A percentile compares a stretch with the other conserved stretches of the same genome.
Evolutionary conservation across 371 early-diverging fungal species (phyloP).

Genomic region (Parasitella parasitica): DNA sequence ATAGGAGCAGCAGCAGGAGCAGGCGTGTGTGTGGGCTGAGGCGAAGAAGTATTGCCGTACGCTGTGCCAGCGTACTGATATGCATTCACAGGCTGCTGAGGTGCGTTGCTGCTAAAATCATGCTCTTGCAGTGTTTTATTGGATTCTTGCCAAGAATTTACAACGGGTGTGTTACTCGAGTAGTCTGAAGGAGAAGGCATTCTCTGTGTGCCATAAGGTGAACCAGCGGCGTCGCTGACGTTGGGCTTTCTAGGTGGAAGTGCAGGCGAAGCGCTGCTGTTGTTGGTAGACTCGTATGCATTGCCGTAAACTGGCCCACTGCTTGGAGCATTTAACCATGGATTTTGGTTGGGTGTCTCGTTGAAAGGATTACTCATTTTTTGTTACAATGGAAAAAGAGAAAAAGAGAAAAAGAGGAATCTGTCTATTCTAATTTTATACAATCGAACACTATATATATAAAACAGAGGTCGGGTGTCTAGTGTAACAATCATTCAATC

Average conservation of each 20-base stretch:
- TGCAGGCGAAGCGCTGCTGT: constrained; percentile 8
- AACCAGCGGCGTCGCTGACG: neutral
- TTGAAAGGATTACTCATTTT: constrained; percentile 17
- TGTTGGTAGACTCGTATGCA: constrained; percentile 23
- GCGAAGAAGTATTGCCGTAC: constrained; percentile 26
- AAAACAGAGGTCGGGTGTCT: too few species aligned
- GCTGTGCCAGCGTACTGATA: constrained; percentile 33
- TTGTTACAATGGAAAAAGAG: too few species aligned
- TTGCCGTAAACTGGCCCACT: constrained; percentile 24
- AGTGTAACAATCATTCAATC: too few species aligned
- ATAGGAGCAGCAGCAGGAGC: neutral
- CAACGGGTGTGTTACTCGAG: constrained; percentile 11
- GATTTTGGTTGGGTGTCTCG: constrained; percentile 1
- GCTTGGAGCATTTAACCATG: neutral
- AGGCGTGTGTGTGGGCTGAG: neutral
- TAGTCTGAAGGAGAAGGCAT: constrained; percentile 44
- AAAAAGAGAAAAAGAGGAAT: too few species aligned
- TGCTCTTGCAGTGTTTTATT: constrained; percentile 22
- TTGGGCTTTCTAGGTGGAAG: constrained; percentile 22
- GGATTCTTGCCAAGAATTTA: constrained; percentile 30
- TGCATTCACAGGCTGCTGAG: constrained; percentile 15
- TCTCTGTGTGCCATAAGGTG: constrained; percentile 18
- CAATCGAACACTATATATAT: too few species aligned
- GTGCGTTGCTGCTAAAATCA: constrained; percentile 1
- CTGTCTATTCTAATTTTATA: too few species aligned